These are phyloP conservation scores for Pseudisothecium myosuroides DNA, from an alignment of 225 moss, liverwort and hornwort species.

Conservation along the genomic window DNA sequence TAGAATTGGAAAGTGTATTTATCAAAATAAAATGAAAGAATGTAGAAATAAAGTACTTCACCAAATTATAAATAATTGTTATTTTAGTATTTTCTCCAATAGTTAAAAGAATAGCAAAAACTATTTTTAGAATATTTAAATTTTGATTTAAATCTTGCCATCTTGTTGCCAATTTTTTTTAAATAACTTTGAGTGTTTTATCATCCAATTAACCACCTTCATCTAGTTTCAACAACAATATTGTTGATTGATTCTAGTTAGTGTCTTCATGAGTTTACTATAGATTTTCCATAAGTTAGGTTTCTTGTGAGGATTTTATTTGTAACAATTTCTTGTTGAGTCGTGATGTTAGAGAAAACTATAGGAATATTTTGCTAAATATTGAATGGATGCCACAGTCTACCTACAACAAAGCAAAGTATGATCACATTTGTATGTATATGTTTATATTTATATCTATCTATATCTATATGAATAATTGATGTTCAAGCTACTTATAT, in stretches of 20 bases:
- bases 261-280: not conserved
- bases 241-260: not conserved
- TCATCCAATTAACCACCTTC: not conserved
- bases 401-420: not conserved
- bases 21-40: not conserved
- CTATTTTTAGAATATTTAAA: fast-evolving
- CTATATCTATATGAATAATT: not conserved
- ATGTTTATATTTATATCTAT: too few species aligned
- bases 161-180: not conserved
- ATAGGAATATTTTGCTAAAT: not conserved
- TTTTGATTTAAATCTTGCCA: not conserved
- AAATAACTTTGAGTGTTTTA: not conserved
- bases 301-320: not conserved
- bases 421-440: not conserved
- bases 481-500: not conserved
- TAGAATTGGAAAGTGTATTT: not conserved
- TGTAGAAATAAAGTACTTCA: not conserved
- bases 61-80: not conserved
- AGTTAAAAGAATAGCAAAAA: not conserved
- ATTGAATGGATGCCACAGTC: not conserved
- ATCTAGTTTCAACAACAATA: not conserved
- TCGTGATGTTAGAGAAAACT: not conserved
- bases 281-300: fast-evolving
- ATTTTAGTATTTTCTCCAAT: not conserved
- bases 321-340: not conserved